Evolutionary conservation across 2,329 filamentous ascomycete genomes (phyloP).

Genomic region (Sporothrix brasiliensis): DNA sequence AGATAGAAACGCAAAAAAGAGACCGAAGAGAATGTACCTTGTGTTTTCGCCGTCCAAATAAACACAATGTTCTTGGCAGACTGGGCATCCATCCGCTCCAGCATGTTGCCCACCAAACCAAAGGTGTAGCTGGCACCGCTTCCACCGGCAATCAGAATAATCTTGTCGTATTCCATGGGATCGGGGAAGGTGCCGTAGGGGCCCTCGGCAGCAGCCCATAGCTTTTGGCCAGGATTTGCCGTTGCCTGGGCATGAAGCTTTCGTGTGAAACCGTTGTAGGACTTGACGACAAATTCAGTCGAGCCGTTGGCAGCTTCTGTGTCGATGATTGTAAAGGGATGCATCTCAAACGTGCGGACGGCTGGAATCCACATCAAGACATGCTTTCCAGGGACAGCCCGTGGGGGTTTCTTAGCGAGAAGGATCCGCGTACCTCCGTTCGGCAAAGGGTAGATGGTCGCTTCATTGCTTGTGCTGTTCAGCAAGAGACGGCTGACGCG

Average conservation of each 20-base stretch:
- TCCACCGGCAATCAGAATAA: conserved; percentile 63
- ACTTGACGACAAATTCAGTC: conserved; percentile 61
- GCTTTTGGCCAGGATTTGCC: conserved; percentile 51
- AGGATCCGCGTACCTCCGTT: conserved; percentile 59
- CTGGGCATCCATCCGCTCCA: conserved; percentile 47
- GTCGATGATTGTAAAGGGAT: conserved; percentile 65
- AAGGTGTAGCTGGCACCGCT: conserved; percentile 64
- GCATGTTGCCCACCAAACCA: conserved; percentile 52
- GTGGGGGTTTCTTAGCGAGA: conserved; percentile 53
- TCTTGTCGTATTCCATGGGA: conserved; percentile 55
- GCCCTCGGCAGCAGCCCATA: conserved; percentile 60
- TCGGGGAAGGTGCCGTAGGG: conserved; percentile 61
- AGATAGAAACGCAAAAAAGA: neutral
- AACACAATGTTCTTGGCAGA: conserved; percentile 50
- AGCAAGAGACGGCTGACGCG: conserved; percentile 50
- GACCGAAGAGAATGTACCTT: conserved; percentile 44
- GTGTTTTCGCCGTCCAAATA: conserved; percentile 53
- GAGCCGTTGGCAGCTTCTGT: conserved; percentile 45
- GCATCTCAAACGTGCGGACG: conserved; percentile 60
- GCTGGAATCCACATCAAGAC: conserved; percentile 66
- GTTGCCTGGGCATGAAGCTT: conserved; percentile 57
- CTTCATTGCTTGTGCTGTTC: conserved; percentile 55
- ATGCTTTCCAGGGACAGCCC: conserved; percentile 59
- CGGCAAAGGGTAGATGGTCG: conserved; percentile 56
- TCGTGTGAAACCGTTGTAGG: conserved; percentile 62